These are phyloP conservation scores for Aspergillus costaricaensis DNA, from an alignment of 2,329 filamentous ascomycete species.

Conservation along the genomic window DNA sequence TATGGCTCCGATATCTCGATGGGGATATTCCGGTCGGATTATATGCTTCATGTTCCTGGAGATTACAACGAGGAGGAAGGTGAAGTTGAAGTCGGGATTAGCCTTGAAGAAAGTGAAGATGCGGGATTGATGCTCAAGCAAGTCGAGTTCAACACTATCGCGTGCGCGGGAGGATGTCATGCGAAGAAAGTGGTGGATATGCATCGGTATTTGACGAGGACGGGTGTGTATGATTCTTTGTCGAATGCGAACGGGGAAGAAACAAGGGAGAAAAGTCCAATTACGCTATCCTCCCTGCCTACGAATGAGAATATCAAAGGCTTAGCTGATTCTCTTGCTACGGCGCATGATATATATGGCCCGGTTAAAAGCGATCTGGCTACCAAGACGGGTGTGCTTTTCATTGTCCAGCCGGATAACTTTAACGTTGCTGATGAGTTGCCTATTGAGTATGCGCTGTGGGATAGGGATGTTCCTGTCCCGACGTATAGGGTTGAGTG, in stretches of 20 bases:
- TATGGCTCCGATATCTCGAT: too few relatives aligned
- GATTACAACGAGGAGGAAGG: too few relatives aligned
- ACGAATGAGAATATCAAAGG: neutral
- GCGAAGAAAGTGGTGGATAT: slow-evolving; percentile 44
- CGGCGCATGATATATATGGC: slow-evolving; percentile 39
- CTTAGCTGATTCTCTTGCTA: slow-evolving; percentile 33
- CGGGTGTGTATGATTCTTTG: slow-evolving; percentile 27
- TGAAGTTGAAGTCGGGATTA: too few relatives aligned
- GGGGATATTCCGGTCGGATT: too few relatives aligned
- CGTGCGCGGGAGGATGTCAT: slow-evolving; percentile 45
- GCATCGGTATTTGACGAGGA: slow-evolving; percentile 40
- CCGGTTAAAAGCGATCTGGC: slow-evolving; percentile 13
- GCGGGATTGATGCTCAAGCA: slow-evolving; percentile 38
- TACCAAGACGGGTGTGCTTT: slow-evolving; percentile 39
- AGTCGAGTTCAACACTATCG: slow-evolving; percentile 51
- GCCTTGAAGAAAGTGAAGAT: too few relatives aligned
- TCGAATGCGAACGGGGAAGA: neutral
- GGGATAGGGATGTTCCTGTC: slow-evolving; percentile 37
- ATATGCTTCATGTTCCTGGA: too few relatives aligned
- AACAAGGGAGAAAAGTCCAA: too few relatives aligned
- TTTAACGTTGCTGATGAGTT: slow-evolving; percentile 51
- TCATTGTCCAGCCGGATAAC: slow-evolving; percentile 48
- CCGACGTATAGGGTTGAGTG: slow-evolving; percentile 43
- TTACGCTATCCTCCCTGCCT: too few relatives aligned
- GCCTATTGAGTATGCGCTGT: slow-evolving; percentile 49